phyloP scores from a whole-genome alignment of 208 protist species.

The Leishmania braziliensis region DNA sequence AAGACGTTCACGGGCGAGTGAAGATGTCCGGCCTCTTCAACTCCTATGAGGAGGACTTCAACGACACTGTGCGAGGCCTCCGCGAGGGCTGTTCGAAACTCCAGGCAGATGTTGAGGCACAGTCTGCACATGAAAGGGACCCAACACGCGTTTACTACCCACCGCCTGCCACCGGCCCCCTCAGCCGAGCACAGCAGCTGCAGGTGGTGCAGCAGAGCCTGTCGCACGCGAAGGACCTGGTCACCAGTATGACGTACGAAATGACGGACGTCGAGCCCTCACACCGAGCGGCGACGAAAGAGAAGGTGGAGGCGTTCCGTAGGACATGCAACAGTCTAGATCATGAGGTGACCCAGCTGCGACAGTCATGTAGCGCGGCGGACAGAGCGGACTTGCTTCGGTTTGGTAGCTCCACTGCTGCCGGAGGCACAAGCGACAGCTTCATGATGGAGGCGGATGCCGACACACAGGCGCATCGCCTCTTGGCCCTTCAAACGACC shows the following conservation, averaged over 20 bases:
- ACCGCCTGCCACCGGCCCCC: constrained; percentile 47
- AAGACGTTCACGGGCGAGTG: neutral
- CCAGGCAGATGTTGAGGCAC: constrained; percentile 32
- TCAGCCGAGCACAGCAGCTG: constrained; percentile 51
- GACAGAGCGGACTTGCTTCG: constrained; percentile 57
- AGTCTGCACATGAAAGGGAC: constrained; percentile 29
- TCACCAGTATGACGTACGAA: constrained; percentile 81
- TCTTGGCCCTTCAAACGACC: constrained; percentile 56
- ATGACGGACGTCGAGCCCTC: constrained; percentile 39
- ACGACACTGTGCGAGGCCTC: constrained; percentile 40
- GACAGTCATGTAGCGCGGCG: constrained; percentile 46
- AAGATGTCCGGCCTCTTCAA: constrained; percentile 60
- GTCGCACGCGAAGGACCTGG: constrained; percentile 51
- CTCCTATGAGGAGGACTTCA: constrained; percentile 73
- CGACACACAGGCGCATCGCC: constrained; percentile 40
- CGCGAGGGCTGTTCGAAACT: constrained; percentile 32
- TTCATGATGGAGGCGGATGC: constrained; percentile 42
- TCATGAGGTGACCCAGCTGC: constrained; percentile 16
- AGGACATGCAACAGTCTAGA: neutral
- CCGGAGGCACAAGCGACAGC: constrained; percentile 3
- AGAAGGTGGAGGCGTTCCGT: constrained; percentile 45
- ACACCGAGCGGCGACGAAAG: constrained; percentile 33
- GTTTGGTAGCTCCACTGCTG: constrained; percentile 26
- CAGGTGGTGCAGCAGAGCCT: constrained; percentile 47
- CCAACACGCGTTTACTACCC: constrained; percentile 43